These are phyloP conservation scores for Colletotrichum cuscutae DNA, from an alignment of 2,329 filamentous ascomycete species.

Conservation along the genomic window DNA sequence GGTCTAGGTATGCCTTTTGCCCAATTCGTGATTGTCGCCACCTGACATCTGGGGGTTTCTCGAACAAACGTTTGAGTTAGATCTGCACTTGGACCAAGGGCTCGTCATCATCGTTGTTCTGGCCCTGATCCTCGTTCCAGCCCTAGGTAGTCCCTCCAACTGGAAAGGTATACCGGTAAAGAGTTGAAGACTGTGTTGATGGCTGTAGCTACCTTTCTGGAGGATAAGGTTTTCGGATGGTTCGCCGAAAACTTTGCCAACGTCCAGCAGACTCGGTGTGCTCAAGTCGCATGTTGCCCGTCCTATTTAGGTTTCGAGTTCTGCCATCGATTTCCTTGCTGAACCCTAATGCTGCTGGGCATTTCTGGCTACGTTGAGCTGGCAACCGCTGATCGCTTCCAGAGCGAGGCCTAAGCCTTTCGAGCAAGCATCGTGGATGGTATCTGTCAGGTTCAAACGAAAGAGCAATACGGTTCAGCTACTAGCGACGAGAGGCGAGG, in stretches of 20 bases:
- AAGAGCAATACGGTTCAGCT: not conserved
- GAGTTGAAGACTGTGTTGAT: not conserved
- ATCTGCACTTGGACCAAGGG: slow-evolving; percentile 21
- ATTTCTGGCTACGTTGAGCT: not conserved
- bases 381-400: not conserved
- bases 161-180: not conserved
- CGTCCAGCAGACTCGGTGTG: not conserved
- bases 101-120: slow-evolving; percentile 8
- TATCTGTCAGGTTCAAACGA: not conserved
- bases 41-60: slow-evolving; percentile 3
- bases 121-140: not conserved
- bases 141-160: not conserved
- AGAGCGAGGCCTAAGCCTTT: not conserved
- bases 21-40: slow-evolving; percentile 6
- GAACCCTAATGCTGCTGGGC: not conserved
- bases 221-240: slow-evolving; percentile 24
- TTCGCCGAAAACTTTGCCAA: slow-evolving; percentile 19
- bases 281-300: slow-evolving; percentile 3
- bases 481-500: not conserved
- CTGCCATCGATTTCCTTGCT: not conserved
- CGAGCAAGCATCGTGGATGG: not conserved
- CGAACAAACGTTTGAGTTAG: not conserved
- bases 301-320: not conserved
- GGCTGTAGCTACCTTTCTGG: slow-evolving; percentile 3
- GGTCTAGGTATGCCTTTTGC: not conserved